These are phyloP conservation scores for Meripilus lineatus DNA, from an alignment of 1,284 basidiomycete species.

Conservation along the genomic window DNA sequence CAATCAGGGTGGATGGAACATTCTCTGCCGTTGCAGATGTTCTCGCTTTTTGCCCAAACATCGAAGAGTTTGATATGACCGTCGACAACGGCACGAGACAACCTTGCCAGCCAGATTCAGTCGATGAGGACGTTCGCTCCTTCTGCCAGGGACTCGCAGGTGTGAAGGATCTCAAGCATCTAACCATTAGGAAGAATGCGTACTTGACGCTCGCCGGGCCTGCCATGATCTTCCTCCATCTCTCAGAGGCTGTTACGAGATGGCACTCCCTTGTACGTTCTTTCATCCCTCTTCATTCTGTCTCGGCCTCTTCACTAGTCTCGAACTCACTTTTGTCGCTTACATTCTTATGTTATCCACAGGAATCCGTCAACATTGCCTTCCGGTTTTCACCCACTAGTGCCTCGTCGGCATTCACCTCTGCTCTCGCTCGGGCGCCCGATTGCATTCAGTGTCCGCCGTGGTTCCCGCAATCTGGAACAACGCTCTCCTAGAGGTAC, in stretches of 20 bases:
- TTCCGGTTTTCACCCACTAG: conserved; percentile 2
- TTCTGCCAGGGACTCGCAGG: conserved; percentile 6
- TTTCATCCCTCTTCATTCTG: neutral
- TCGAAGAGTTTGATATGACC: neutral
- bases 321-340: neutral
- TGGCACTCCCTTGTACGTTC: conserved; percentile 3
- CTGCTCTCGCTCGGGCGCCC: conserved; percentile 2
- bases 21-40: neutral
- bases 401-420: neutral
- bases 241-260: neutral
- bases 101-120: neutral
- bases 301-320: neutral
- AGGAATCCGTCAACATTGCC: conserved; percentile 3
- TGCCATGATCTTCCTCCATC: neutral
- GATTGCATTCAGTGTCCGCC: neutral
- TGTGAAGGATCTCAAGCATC: neutral
- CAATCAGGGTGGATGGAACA: conserved; percentile 1
- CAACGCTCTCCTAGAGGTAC: conserved; percentile 2
- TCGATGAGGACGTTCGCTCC: neutral
- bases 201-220: conserved; percentile 5
- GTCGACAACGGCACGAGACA: neutral
- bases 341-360: neutral
- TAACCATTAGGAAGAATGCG: conserved; percentile 3
- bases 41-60: neutral
- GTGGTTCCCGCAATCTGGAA: conserved; percentile 6